These are phyloP conservation scores for Mortierella sp. DNA, from an alignment of 371 early-diverging fungal genomes.

Conservation along the genomic window DNA sequence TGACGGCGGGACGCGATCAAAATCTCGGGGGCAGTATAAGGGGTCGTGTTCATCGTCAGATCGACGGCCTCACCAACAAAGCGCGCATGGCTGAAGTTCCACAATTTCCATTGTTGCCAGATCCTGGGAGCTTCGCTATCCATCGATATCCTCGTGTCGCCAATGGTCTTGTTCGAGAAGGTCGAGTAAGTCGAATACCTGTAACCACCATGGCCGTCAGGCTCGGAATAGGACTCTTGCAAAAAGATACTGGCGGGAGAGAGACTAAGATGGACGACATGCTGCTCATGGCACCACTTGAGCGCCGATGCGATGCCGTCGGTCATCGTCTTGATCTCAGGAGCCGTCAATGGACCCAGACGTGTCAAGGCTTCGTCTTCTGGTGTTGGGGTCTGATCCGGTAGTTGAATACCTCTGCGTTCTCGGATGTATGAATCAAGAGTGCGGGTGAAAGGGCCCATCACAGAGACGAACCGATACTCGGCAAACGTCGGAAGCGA, in stretches of 20 bases:
- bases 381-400: constrained; percentile 1
- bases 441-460: constrained; percentile 40
- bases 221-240: constrained; percentile 37
- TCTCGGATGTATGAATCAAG: constrained; percentile 38
- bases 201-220: constrained; percentile 40
- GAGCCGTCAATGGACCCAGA: constrained; percentile 13
- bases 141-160: background rate
- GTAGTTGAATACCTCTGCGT: constrained; percentile 1
- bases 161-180: constrained; percentile 16
- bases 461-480: constrained; percentile 50
- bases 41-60: constrained; percentile 16
- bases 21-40: constrained; percentile 42
- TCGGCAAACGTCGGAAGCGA: constrained; percentile 34
- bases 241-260: constrained; percentile 29
- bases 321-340: constrained; percentile 24
- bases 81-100: constrained; percentile 46
- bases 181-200: constrained; percentile 27
- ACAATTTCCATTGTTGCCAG: constrained; percentile 42
- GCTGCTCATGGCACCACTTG: constrained; percentile 49
- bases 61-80: constrained; percentile 45
- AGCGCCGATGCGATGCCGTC: constrained; percentile 41
- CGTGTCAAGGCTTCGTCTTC: background rate
- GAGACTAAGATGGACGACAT: constrained; percentile 40
- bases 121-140: constrained; percentile 20
- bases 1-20: constrained; percentile 18